Evolutionary conservation across 2,329 filamentous ascomycete genomes (phyloP).

Genomic region (Zymoseptoria ardabiliae): DNA sequence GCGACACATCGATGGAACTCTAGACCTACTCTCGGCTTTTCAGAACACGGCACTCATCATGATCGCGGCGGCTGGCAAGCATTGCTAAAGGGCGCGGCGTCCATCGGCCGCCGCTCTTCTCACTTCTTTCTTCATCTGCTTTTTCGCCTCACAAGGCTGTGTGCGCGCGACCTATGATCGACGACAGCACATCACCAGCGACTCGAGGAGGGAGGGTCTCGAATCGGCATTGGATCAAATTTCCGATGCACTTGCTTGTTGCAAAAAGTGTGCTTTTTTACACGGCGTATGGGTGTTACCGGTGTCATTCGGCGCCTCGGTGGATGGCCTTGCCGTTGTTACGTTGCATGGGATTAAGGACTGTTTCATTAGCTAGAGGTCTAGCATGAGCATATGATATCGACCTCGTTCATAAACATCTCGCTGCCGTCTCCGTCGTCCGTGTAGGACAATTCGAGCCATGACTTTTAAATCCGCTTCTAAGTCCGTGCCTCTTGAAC

Average conservation of each 20-base stretch:
- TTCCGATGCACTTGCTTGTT: slow-evolving; percentile 4
- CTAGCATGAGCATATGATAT: slow-evolving; percentile 15
- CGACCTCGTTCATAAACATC: neutral
- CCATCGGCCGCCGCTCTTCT: slow-evolving; percentile 3
- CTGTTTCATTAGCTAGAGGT: slow-evolving; percentile 5
- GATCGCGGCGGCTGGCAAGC: slow-evolving; percentile 9
- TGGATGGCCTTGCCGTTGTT: slow-evolving; percentile 1
- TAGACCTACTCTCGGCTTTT: slow-evolving; percentile 8
- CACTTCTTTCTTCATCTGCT: slow-evolving; percentile 4
- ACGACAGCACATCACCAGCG: slow-evolving; percentile 1
- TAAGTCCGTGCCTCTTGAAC: neutral
- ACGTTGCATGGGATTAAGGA: slow-evolving; percentile 3
- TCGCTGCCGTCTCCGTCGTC: too few species aligned
- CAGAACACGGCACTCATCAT: slow-evolving; percentile 13
- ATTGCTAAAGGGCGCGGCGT: slow-evolving; percentile 3
- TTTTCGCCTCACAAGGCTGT: neutral
- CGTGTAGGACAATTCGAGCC: neutral
- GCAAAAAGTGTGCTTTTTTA: slow-evolving; percentile 2
- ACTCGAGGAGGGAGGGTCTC: slow-evolving; percentile 2
- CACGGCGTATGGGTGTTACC: slow-evolving; percentile 4
- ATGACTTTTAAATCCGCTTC: neutral
- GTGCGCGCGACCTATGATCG: slow-evolving; percentile 1
- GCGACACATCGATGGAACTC: slow-evolving; percentile 10
- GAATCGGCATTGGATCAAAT: slow-evolving; percentile 3
- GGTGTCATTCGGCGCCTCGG: slow-evolving; percentile 2